These are phyloP conservation scores for Mortierella sp. DNA, from an alignment of 371 early-diverging fungal genomes.

Conservation along the genomic window DNA sequence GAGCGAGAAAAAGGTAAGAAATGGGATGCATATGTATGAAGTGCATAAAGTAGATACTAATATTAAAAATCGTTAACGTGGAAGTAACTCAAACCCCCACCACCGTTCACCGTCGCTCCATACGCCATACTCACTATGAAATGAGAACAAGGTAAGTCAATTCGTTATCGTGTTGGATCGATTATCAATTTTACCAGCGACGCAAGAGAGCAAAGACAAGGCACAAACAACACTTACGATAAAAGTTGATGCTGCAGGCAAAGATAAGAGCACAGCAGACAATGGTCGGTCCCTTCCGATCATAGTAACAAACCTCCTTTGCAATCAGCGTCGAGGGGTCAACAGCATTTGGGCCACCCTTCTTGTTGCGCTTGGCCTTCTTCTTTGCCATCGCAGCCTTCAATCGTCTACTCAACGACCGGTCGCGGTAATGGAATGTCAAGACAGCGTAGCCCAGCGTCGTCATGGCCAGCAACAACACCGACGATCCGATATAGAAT, in stretches of 20 bases:
- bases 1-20: neutral
- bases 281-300: constrained; percentile 39
- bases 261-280: constrained; percentile 28
- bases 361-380: constrained; percentile 16
- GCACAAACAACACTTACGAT: constrained; percentile 17
- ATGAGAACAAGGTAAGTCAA: neutral
- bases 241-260: constrained; percentile 44
- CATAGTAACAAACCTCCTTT: constrained; percentile 33
- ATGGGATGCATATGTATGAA: neutral
- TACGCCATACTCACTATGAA: constrained; percentile 24
- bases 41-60: neutral
- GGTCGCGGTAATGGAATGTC: constrained; percentile 40
- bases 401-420: constrained; percentile 32
- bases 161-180: neutral
- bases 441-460: constrained; percentile 30
- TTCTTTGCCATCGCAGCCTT: constrained; percentile 17
- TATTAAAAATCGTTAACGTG: neutral
- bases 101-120: constrained; percentile 9
- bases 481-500: constrained; percentile 25
- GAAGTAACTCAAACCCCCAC: constrained; percentile 25
- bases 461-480: constrained; percentile 34
- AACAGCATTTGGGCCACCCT: neutral
- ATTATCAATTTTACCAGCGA: neutral
- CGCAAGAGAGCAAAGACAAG: neutral
- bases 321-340: neutral